Evolutionary conservation across 2,329 filamentous ascomycete genomes (phyloP), one percentile per base, ranked within the genome.

Genomic region (Aspergillus felis): DNA sequence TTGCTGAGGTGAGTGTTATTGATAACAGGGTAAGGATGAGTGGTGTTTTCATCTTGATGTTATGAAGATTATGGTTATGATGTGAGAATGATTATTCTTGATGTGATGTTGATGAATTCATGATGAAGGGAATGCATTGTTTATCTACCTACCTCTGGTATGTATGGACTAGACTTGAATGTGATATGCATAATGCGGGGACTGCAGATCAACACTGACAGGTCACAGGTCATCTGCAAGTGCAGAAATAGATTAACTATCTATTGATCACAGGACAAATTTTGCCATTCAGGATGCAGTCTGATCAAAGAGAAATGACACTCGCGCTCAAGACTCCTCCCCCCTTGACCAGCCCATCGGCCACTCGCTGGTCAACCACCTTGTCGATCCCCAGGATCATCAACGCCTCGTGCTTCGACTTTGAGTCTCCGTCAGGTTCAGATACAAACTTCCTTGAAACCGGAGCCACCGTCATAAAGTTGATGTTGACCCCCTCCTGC

Each of bases 301-400:
- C 10, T 4, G 29, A 25, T 35, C 32, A 35, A 17, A 84, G 69
- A 42, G 73, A 78, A 32, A 85, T 79, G 59, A 81, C 75, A 63
- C 75, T 79, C 1, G 80, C 82, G 68, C 81, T 82, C 61, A 84
- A 65, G 14, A 84, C 79, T 0, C 82, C 83, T 42, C 81, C 76
- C 10, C 74, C 74, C 6, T 71, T 75, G 53, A 83, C 76, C 62
- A 85, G 66, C 29, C 76, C 74, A 65, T 77, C 74, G 32, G 79
- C 74, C 14, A 84, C 80, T 56, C 84, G 81, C 54, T 81, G 81
- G 0, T 81, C 82, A 20, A 92, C 85, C 3, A 81, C 79, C 2
- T 84, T 83, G 66, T 89, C 86, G 9, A 93, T 85, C 1, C 90
- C 88, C 52, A 93, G 65, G 65, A 93, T 92, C 90, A 93, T 93